Conservation (phyloP, 2,329 filamentous ascomycete species). For the Hypomyces perniciosus region DNA sequence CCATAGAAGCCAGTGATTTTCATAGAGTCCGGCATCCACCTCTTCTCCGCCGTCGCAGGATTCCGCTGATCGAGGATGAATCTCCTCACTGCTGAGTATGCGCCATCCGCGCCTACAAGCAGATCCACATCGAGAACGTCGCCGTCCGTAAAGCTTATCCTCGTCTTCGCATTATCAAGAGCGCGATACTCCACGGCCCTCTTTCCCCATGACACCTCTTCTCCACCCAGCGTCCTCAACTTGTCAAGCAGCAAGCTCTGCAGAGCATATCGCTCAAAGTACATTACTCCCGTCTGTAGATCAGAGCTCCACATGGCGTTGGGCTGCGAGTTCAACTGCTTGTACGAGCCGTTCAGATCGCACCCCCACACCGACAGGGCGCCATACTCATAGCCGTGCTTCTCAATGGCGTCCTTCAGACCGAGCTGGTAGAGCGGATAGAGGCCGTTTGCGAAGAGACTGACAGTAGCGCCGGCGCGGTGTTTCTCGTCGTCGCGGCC, state of each 20-base stretch:
- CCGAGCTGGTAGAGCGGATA: conserved; percentile 17
- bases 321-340: conserved; percentile 9
- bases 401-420: conserved; percentile 10
- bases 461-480: conserved; percentile 19
- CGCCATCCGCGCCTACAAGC: conserved; percentile 19
- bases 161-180: not conserved
- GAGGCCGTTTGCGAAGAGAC: conserved; percentile 20
- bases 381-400: not conserved
- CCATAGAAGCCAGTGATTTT: conserved; percentile 19
- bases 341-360: not conserved
- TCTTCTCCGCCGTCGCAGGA: conserved; percentile 9
- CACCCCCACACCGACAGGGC: not conserved
- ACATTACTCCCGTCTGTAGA: conserved; percentile 15
- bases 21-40: conserved; percentile 20
- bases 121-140: conserved; percentile 15
- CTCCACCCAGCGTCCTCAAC: conserved; percentile 15
- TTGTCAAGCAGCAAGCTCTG: conserved; percentile 16
- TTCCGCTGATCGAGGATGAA: conserved; percentile 16
- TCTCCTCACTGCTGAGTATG: conserved; percentile 17
- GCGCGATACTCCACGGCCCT: conserved; percentile 6
- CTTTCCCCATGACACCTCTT: conserved; percentile 16
- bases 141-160: not conserved
- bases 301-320: conserved; percentile 18
- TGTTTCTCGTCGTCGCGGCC: conserved; percentile 7
- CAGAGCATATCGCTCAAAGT: conserved; percentile 18